Conservation (phyloP, 2,329 filamentous ascomycete genomes). For the Paradendryphiella salina region DNA sequence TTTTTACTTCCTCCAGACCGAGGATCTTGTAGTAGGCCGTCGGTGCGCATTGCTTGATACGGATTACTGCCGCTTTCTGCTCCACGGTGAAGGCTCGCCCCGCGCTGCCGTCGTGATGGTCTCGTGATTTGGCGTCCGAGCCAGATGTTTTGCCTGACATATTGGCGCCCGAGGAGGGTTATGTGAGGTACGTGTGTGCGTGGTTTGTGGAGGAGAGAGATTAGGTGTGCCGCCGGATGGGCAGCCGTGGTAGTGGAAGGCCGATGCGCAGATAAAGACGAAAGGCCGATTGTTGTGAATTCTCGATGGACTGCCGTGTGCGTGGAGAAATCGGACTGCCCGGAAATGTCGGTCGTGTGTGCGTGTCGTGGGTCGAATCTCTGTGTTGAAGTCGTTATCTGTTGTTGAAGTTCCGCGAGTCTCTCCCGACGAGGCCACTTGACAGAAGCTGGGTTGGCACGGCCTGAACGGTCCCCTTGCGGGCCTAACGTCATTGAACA, state of each 20-base stretch:
- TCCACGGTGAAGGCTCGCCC: conserved; percentile 81
- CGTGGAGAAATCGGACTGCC: background rate
- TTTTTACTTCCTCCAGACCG: conserved; percentile 66
- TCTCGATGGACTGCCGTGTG: background rate
- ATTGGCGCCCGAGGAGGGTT: conserved; percentile 18
- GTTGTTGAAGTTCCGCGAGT: conserved; percentile 21
- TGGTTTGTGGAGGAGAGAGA: conserved; percentile 3
- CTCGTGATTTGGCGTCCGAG: conserved; percentile 53
- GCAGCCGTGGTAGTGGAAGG: conserved; percentile 10
- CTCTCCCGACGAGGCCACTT: conserved; percentile 32
- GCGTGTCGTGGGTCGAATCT: conserved; percentile 1
- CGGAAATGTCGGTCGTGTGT: background rate
- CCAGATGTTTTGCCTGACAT: conserved; percentile 53
- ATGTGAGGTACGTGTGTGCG: conserved; percentile 3
- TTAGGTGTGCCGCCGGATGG: conserved; percentile 10
- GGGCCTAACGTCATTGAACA: conserved; percentile 33
- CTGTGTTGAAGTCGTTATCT: conserved; percentile 19
- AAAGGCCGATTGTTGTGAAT: background rate
- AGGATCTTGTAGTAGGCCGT: conserved; percentile 98
- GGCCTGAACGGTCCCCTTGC: conserved; percentile 14
- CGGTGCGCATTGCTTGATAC: conserved; percentile 79
- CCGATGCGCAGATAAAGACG: conserved; percentile 11
- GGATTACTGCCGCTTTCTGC: conserved; percentile 87
- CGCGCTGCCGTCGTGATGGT: conserved; percentile 76
- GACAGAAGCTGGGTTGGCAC: conserved; percentile 31